Percentiles rank a stretch among this genome's conserved stretches.
These are phyloP conservation scores for Ogataea hybrid DNA, from an alignment of 1,139 yeast genomes.

Conservation along the genomic window DNA sequence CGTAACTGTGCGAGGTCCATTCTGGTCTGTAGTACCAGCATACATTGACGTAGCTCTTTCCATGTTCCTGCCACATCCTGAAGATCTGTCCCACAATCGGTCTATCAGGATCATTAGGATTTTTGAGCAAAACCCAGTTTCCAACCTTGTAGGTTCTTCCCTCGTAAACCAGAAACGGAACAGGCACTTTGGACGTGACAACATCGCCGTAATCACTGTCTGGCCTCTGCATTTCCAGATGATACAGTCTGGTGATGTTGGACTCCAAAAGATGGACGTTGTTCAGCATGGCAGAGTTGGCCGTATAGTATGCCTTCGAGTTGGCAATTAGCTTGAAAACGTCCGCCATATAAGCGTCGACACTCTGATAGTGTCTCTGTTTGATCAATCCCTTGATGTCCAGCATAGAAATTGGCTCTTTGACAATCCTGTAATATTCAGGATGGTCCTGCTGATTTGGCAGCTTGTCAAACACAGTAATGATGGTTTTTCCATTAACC, in stretches of 20 bases:
- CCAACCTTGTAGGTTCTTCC: constrained; percentile 82
- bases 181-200: constrained; percentile 51
- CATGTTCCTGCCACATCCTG: constrained; percentile 93
- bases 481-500: constrained; percentile 31
- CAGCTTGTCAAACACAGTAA: constrained; percentile 63
- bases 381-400: constrained; percentile 82
- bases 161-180: constrained; percentile 74
- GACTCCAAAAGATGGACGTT: constrained; percentile 64
- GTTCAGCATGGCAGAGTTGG: constrained; percentile 55
- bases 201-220: constrained; percentile 72
- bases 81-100: constrained; percentile 97
- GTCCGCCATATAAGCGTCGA: constrained; percentile 75
- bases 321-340: constrained; percentile 73
- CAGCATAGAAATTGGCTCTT: constrained; percentile 77
- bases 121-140: constrained; percentile 88
- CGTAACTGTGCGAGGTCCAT: constrained; percentile 92
- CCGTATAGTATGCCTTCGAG: constrained; percentile 57
- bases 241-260: constrained; percentile 58
- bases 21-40: constrained; percentile 99
- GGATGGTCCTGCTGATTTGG: constrained; percentile 71
- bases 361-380: constrained; percentile 75
- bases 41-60: constrained; percentile 77
- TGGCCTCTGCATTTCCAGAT: constrained; percentile 73
- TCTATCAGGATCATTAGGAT: constrained; percentile 81
- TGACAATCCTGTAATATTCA: constrained; percentile 62